Percentiles rank a stretch among this genome's conserved stretches.
Conservation (phyloP, 1,284 basidiomycete genomes). For the Moesziomyces sp. region DNA sequence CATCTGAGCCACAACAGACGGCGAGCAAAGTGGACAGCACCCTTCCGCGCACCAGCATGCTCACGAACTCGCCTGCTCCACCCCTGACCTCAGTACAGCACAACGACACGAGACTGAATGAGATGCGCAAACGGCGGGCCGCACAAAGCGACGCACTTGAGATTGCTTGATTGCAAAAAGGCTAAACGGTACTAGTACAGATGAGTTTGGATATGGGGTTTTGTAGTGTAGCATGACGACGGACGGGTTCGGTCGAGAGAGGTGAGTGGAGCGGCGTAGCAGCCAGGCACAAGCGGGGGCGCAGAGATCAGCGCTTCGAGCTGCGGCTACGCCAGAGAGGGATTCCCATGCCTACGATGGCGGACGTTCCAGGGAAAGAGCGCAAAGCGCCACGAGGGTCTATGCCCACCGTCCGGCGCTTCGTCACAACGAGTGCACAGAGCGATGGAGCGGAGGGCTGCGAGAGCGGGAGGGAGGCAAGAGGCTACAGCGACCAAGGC, state of each 20-base stretch:
- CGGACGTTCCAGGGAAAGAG: constrained; percentile 9
- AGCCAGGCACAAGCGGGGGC: background rate
- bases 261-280: background rate
- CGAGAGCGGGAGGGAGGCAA: background rate
- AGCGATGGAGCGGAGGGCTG: background rate
- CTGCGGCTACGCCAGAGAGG: background rate
- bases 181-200: constrained; percentile 40
- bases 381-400: constrained; percentile 1
- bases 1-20: too few relatives aligned
- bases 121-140: background rate
- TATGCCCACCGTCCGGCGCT: background rate
- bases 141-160: constrained; percentile 12
- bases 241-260: constrained; percentile 7
- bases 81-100: background rate
- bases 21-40: too few relatives aligned
- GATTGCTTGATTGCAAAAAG: constrained; percentile 20
- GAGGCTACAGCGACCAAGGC: constrained; percentile 2
- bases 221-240: constrained; percentile 29
- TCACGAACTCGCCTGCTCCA: too few relatives aligned
- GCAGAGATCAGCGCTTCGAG: background rate
- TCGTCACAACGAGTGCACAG: too few relatives aligned
- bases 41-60: too few relatives aligned
- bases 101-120: background rate
- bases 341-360: constrained; percentile 11
- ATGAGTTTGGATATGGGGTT: constrained; percentile 18